phyloP scores from a whole-genome alignment of 345 rosid genomes.

The Streptanthus diversifolius region DNA sequence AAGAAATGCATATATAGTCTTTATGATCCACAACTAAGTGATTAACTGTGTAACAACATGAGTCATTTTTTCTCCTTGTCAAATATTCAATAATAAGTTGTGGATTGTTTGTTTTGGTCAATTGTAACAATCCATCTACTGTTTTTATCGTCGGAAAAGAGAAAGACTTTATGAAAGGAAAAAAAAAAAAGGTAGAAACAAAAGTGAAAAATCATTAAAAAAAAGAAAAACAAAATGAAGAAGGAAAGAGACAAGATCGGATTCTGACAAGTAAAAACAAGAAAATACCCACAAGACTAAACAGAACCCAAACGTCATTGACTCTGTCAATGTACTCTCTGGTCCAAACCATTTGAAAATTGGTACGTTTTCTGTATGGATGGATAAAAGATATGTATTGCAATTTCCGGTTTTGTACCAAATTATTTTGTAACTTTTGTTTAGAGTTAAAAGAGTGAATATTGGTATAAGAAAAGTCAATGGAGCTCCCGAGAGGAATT shows the following conservation, averaged over 20 bases:
- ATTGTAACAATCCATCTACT: slow-evolving; percentile 15
- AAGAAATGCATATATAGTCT: background rate
- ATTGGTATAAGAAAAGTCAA: slow-evolving; percentile 25
- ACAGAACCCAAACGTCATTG: slow-evolving; percentile 33
- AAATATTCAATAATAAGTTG: slow-evolving; percentile 3
- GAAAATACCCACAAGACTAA: slow-evolving; percentile 26
- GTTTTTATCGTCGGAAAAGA: background rate
- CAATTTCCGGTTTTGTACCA: slow-evolving; percentile 7
- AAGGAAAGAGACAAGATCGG: slow-evolving; percentile 31
- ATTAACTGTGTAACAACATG: slow-evolving; percentile 9
- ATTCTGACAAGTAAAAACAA: slow-evolving; percentile 20
- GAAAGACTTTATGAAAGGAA: background rate
- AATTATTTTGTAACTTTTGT: background rate
- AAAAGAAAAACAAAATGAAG: background rate
- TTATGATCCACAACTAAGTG: slow-evolving; percentile 1
- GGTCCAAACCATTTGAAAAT: slow-evolving; percentile 28
- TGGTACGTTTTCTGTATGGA: slow-evolving; percentile 11
- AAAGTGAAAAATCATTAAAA: slow-evolving; percentile 2
- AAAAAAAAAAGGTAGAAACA: background rate
- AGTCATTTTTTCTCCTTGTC: background rate
- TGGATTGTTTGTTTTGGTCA: slow-evolving; percentile 26
- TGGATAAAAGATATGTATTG: slow-evolving; percentile 19
- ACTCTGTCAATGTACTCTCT: slow-evolving; percentile 32
- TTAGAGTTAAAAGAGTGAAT: background rate
- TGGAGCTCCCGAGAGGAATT: slow-evolving; percentile 13